Evolutionary conservation across 2,329 filamentous ascomycete genomes (phyloP).

Genomic region (Pseudocercospora cruenta): DNA sequence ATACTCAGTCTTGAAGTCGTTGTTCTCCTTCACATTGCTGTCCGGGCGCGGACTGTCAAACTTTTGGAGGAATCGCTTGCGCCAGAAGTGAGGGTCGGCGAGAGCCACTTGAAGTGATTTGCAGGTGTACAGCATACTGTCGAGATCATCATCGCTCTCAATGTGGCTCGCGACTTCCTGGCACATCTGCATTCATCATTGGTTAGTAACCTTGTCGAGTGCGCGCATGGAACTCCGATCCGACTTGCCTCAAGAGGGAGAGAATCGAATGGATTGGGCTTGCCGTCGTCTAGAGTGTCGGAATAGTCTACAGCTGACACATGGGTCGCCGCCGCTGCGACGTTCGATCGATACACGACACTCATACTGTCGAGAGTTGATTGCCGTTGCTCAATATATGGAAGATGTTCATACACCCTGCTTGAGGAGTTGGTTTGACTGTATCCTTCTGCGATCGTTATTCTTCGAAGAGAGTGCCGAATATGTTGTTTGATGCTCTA

Average conservation of each 20-base stretch:
- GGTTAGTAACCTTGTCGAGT: background rate
- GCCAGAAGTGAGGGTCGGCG: conserved; percentile 53
- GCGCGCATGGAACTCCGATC: background rate
- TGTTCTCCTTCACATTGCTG: conserved; percentile 29
- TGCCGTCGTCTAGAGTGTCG: background rate
- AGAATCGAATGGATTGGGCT: conserved; percentile 27
- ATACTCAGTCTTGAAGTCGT: conserved; percentile 43
- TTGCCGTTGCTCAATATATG: background rate
- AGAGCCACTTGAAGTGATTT: conserved; percentile 44
- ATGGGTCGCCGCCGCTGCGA: background rate
- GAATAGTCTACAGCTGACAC: background rate
- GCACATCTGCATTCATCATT: conserved; percentile 41
- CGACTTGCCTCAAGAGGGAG: conserved; percentile 34
- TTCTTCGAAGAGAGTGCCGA: background rate
- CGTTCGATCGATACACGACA: background rate
- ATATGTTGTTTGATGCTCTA: background rate
- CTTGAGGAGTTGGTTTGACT: background rate
- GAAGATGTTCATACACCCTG: background rate
- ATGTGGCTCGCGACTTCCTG: conserved; percentile 45
- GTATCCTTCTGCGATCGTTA: background rate
- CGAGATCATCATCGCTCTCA: conserved; percentile 49
- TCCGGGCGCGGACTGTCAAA: conserved; percentile 44
- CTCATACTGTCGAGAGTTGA: background rate
- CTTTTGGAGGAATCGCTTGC: conserved; percentile 44
- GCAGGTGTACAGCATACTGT: conserved; percentile 47